These are phyloP conservation scores for Penicillium mononematosum DNA, from an alignment of 495 filamentous ascomycete species.

Conservation along the genomic window DNA sequence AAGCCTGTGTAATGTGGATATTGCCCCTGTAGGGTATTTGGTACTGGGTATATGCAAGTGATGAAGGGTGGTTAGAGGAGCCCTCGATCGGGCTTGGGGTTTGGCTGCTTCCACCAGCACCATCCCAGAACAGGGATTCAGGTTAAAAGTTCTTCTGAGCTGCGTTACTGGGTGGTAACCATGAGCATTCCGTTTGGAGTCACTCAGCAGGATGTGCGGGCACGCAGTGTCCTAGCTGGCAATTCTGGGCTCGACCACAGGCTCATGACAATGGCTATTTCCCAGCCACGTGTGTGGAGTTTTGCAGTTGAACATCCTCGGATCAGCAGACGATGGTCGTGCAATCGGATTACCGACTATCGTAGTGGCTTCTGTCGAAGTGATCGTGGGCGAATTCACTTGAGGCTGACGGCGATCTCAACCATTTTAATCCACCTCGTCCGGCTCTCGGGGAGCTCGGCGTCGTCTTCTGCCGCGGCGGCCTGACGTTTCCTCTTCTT, in stretches of 20 bases:
- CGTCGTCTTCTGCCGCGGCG: slow-evolving; percentile 25
- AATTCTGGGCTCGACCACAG: slow-evolving; percentile 1
- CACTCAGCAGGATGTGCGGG: neutral
- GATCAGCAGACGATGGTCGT: neutral
- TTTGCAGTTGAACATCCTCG: neutral
- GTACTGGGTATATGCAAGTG: neutral
- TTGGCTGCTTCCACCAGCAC: neutral
- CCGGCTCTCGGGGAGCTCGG: slow-evolving; percentile 58
- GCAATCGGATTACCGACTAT: neutral
- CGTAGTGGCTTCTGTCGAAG: neutral
- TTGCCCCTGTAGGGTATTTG: neutral
- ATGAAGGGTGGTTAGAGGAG: neutral
- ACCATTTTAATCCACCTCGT: slow-evolving; percentile 65
- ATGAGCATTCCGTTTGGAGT: neutral
- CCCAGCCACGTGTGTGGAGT: neutral
- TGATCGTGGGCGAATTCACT: slow-evolving; percentile 35
- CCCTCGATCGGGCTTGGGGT: neutral
- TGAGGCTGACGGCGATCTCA: slow-evolving; percentile 60
- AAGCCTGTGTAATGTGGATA: neutral
- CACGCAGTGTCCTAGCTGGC: neutral
- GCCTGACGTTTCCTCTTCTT: slow-evolving; percentile 45
- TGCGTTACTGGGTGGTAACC: neutral
- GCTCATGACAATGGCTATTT: neutral
- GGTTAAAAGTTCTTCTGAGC: neutral
- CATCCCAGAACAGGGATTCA: neutral